Evolutionary conservation across 2,329 filamentous ascomycete species (phyloP).

Genomic region (Scolecobasidium constrictum): DNA sequence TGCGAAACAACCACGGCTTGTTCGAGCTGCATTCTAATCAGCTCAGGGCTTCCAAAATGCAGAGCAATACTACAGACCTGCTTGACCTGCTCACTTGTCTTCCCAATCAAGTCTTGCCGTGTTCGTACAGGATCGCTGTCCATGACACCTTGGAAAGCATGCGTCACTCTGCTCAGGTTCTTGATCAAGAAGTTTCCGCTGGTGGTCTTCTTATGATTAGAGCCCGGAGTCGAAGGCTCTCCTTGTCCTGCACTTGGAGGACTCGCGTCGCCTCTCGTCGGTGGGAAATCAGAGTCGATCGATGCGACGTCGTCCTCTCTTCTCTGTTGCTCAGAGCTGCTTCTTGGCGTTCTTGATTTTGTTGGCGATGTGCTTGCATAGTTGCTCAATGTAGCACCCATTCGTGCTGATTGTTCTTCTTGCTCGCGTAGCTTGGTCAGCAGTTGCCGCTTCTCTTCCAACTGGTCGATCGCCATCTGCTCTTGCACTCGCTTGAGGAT

Average conservation of each 20-base stretch:
- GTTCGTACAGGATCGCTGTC: slow-evolving; percentile 94
- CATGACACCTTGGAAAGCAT: slow-evolving; percentile 91
- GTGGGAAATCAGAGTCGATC: slow-evolving; percentile 92
- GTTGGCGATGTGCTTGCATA: neutral
- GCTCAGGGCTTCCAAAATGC: slow-evolving; percentile 3
- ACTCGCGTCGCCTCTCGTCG: slow-evolving; percentile 65
- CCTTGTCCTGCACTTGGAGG: slow-evolving; percentile 65
- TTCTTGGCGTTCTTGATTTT: slow-evolving; percentile 41
- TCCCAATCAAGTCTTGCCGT: slow-evolving; percentile 84
- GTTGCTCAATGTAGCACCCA: slow-evolving; percentile 51
- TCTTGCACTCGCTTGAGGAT: slow-evolving; percentile 93
- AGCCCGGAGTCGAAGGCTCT: slow-evolving; percentile 16
- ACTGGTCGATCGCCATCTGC: slow-evolving; percentile 90
- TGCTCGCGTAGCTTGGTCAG: slow-evolving; percentile 87
- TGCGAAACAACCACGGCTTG: slow-evolving; percentile 82
- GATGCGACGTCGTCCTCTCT: slow-evolving; percentile 68
- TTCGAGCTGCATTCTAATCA: slow-evolving; percentile 51
- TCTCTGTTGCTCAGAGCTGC: slow-evolving; percentile 33
- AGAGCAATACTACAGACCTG: slow-evolving; percentile 30
- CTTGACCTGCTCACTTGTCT: slow-evolving; percentile 78
- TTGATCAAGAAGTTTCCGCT: slow-evolving; percentile 83
- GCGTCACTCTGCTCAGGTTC: slow-evolving; percentile 89
- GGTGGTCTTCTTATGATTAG: slow-evolving; percentile 61
- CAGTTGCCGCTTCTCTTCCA: slow-evolving; percentile 72
- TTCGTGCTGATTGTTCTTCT: slow-evolving; percentile 79